Evolutionary conservation across 1,284 basidiomycete species (phyloP).

Genomic region (Melanopsichium pennsylvanicum): DNA sequence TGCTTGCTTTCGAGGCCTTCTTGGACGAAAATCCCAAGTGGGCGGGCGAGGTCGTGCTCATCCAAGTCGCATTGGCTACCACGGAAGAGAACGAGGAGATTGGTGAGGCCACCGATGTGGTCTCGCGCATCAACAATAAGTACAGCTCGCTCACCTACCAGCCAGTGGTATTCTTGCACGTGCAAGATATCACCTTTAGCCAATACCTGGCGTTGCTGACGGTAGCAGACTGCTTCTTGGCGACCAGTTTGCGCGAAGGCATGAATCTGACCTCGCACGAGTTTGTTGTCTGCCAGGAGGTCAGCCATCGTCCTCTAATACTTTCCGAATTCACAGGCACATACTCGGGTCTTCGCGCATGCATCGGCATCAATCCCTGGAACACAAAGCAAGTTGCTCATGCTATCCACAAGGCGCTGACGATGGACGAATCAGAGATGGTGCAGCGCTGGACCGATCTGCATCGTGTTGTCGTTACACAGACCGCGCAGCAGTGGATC

Average conservation of each 20-base stretch:
- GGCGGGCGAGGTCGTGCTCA: slow-evolving; percentile 80
- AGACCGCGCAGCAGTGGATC: slow-evolving; percentile 84
- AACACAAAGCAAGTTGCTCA: slow-evolving; percentile 69
- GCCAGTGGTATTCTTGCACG: slow-evolving; percentile 85
- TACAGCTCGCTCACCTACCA: slow-evolving; percentile 85
- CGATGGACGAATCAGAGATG: slow-evolving; percentile 78
- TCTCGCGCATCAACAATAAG: slow-evolving; percentile 81
- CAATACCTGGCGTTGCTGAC: slow-evolving; percentile 84
- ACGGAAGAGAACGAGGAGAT: slow-evolving; percentile 79
- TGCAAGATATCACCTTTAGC: slow-evolving; percentile 82
- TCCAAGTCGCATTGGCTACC: slow-evolving; percentile 85
- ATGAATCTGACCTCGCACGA: slow-evolving; percentile 86
- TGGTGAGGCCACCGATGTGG: slow-evolving; percentile 77
- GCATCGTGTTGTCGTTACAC: slow-evolving; percentile 83
- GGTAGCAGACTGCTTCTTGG: slow-evolving; percentile 85
- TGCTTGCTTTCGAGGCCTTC: slow-evolving; percentile 83
- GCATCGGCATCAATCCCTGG: slow-evolving; percentile 80
- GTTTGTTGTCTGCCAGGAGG: slow-evolving; percentile 74
- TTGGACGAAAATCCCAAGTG: slow-evolving; percentile 79
- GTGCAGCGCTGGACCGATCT: slow-evolving; percentile 82
- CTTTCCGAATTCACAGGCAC: slow-evolving; percentile 81
- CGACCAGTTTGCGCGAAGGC: slow-evolving; percentile 82
- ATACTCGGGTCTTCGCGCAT: slow-evolving; percentile 84
- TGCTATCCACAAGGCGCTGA: slow-evolving; percentile 78
- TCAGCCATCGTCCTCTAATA: slow-evolving; percentile 75